phyloP scores from a whole-genome alignment of 2,329 filamentous ascomycete genomes.

The Coniochaeta sp. region DNA sequence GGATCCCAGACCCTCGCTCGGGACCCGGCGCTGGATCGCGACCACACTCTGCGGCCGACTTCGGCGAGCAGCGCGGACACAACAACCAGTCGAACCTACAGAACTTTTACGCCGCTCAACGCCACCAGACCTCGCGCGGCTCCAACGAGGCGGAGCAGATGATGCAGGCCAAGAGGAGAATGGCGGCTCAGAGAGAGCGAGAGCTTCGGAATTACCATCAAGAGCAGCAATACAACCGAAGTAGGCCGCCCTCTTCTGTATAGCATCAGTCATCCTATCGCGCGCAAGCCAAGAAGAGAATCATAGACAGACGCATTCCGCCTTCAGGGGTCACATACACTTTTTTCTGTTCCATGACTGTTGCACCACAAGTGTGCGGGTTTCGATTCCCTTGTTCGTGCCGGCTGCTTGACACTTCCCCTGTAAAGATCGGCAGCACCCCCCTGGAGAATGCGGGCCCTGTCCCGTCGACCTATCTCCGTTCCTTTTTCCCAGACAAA shows the following conservation, averaged over 20 bases:
- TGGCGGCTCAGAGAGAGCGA: constrained; percentile 97
- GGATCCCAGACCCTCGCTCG: constrained; percentile 59
- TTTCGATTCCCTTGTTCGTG: constrained; percentile 13
- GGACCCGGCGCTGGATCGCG: constrained; percentile 56
- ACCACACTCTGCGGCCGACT: constrained; percentile 80
- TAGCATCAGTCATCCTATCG: constrained; percentile 47
- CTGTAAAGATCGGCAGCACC: constrained; percentile 9
- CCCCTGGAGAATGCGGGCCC: background rate
- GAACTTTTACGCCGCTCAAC: constrained; percentile 89
- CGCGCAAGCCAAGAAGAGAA: constrained; percentile 19
- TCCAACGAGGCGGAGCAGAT: constrained; percentile 91
- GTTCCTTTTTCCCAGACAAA: background rate
- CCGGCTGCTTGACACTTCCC: constrained; percentile 8
- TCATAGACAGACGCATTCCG: constrained; percentile 22
- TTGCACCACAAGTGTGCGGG: constrained; percentile 22
- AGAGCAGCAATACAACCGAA: constrained; percentile 99
- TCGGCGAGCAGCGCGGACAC: constrained; percentile 64
- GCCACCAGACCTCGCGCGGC: constrained; percentile 79
- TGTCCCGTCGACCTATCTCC: background rate
- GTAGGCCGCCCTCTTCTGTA: constrained; percentile 77
- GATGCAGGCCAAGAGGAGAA: constrained; percentile 98
- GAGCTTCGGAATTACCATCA: constrained; percentile 99
- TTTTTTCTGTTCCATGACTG: constrained; percentile 18
- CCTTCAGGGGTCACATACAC: constrained; percentile 17
- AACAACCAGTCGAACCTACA: constrained; percentile 76